Percentiles rank a stretch among this genome's conserved stretches.
phyloP scores from a whole-genome alignment of 129 eudicot genomes.

The Artemisia argyi region DNA sequence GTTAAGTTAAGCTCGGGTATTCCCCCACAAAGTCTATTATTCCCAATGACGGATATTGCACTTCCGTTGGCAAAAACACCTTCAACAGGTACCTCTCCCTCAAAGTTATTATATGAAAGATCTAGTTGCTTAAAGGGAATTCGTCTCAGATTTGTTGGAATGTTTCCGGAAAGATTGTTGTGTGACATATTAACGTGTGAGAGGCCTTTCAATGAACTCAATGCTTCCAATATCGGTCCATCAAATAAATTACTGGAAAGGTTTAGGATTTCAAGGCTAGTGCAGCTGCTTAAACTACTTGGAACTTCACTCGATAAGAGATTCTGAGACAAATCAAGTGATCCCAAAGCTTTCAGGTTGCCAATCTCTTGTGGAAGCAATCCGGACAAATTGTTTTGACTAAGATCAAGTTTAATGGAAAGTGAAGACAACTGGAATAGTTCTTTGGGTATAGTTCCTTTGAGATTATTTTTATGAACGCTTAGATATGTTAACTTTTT shows the following conservation, averaged over 20 bases:
- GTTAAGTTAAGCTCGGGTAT: constrained; percentile 13
- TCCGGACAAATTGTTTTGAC: constrained; percentile 23
- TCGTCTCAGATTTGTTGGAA: constrained; percentile 19
- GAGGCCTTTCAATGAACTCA: constrained; percentile 17
- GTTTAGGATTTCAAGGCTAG: constrained; percentile 2
- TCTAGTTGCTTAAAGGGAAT: constrained; percentile 5
- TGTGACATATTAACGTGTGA: constrained; percentile 17
- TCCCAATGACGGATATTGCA: constrained; percentile 24
- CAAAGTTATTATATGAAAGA: constrained; percentile 29
- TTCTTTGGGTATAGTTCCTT: constrained; percentile 19
- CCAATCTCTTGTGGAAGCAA: constrained; percentile 25
- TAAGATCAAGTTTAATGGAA: constrained; percentile 17
- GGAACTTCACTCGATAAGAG: constrained; percentile 29
- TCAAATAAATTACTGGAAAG: constrained; percentile 21
- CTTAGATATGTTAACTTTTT: not conserved
- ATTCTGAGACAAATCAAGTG: constrained; percentile 22
- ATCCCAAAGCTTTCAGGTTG: not conserved
- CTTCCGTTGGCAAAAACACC: constrained; percentile 21
- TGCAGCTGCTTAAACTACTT: constrained; percentile 10
- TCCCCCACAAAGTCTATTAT: constrained; percentile 31
- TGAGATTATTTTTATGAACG: constrained; percentile 10
- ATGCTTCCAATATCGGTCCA: constrained; percentile 15
- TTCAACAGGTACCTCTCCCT: constrained; percentile 24
- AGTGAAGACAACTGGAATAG: constrained; percentile 22
- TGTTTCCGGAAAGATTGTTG: constrained; percentile 25